Percentiles rank a stretch among this genome's conserved stretches.
Conservation (phyloP, 208 protist species). For the Leishmania aethiopica region DNA sequence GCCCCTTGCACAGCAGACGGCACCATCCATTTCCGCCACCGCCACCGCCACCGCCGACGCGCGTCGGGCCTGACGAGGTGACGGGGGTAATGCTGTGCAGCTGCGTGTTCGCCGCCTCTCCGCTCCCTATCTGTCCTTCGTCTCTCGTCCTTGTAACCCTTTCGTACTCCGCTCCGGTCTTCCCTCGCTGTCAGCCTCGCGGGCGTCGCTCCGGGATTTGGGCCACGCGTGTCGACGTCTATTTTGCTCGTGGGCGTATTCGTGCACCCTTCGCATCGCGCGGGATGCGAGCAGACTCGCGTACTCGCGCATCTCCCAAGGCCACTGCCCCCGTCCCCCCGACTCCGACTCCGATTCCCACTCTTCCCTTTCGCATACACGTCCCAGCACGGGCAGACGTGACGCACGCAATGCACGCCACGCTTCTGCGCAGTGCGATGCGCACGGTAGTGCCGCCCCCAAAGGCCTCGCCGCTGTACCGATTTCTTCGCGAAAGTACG, state of each 20-base stretch:
- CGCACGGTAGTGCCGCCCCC: background rate
- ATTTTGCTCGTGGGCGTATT: background rate
- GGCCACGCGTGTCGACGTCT: background rate
- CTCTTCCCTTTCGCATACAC: background rate
- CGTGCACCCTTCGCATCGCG: background rate
- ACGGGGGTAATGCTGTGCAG: background rate
- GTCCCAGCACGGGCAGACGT: background rate
- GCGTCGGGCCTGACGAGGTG: background rate
- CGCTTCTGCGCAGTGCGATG: background rate
- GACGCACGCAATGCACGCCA: conserved; percentile 2
- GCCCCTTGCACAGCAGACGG: background rate
- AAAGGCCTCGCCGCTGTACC: background rate
- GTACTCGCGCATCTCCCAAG: background rate
- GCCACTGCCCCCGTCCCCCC: background rate
- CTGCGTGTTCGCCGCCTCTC: background rate
- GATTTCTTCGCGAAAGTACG: conserved; percentile 9
- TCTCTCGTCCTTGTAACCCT: background rate
- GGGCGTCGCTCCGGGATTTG: background rate
- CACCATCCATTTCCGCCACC: background rate
- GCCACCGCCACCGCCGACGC: background rate
- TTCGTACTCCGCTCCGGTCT: background rate
- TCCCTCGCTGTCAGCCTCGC: background rate
- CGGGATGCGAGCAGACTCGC: background rate
- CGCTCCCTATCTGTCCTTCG: background rate
- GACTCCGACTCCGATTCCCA: no score